Conservation (phyloP, 2,329 filamentous ascomycete genomes). For the Aphanocladium album region DNA sequence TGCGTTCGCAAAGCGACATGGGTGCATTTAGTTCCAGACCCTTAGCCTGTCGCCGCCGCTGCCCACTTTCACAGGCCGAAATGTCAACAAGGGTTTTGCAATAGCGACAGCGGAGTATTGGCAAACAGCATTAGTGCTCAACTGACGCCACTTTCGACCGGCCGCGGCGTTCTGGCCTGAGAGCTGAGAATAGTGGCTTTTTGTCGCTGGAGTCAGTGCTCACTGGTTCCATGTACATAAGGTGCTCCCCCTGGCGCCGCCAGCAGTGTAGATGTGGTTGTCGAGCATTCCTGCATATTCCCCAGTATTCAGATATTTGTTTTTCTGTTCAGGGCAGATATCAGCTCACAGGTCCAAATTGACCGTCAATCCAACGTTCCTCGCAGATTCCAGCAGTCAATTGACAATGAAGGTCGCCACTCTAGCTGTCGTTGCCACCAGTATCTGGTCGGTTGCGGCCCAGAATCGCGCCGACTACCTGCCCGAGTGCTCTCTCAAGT, state of each 20-base stretch:
- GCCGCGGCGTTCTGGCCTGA: background rate
- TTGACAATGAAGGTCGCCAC: slow-evolving; percentile 20
- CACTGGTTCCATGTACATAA: background rate
- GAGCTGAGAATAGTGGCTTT: background rate
- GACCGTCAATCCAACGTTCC: background rate
- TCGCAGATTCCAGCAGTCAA: background rate
- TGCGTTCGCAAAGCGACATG: background rate
- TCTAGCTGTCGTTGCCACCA: slow-evolving; percentile 18
- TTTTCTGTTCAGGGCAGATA: too few species aligned
- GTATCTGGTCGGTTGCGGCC: slow-evolving; percentile 18
- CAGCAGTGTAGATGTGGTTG: background rate
- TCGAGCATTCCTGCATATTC: background rate
- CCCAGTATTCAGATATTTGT: background rate
- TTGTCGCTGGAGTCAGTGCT: background rate
- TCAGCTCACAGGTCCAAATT: background rate
- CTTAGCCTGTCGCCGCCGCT: background rate
- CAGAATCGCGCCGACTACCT: slow-evolving; percentile 20
- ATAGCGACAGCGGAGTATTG: background rate
- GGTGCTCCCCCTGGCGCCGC: background rate
- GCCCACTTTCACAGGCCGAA: slow-evolving; percentile 2
- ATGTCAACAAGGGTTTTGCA: background rate
- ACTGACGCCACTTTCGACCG: background rate
- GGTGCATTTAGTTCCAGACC: background rate
- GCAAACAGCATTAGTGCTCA: background rate
- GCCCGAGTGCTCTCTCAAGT: slow-evolving; percentile 26